Base-by-base conservation (phyloP, 2,329 filamentous ascomycete genomes). In the Periconia macrospinosa region DNA sequence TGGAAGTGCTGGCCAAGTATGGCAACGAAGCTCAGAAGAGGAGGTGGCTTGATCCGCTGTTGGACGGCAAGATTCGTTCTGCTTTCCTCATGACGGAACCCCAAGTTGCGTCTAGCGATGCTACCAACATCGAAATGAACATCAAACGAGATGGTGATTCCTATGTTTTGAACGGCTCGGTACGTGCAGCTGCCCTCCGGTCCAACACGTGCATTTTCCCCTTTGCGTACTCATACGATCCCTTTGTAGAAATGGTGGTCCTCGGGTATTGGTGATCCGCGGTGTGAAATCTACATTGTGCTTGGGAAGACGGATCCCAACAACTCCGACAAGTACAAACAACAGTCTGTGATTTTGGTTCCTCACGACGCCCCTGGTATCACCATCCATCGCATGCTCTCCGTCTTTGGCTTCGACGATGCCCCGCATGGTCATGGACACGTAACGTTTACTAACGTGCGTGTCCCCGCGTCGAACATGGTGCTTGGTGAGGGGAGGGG, bases 341-440 rank as follows among this genome's bases (percentile, higher is more conserved):
- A 97, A 71, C 94, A 97, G 76, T 97, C 92, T 23, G 92, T 99
- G 57, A 84, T 97, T 47, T 81, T 97, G 27, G 94, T 97, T 15
- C 91, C 92, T 2, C 85, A 90, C 17, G 81, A 84, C 60, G 86
- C 90, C 1, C 88, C 89, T 18, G 94, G 94, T 53, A 88, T 97
- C 68, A 96, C 86, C n/a, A 88, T 97, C 65, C 85, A 96, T 76
- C 88, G 94, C 63, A 96, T 97, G 91, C 81, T 99, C 51, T 88
- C 83, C 47, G 93, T 97, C 60, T 96, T 95, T 76, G 94, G 94
- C 53, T 97, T 92, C 77, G 94, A 97, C 73, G 94, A 99, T 67
- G 94, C 94, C n/a, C 94, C 94, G 2, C 94, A 99, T 75, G 94
- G 94, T 52, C 94, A 99, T 78, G 94, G 92, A 43, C 93, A 99